Base-by-base conservation (phyloP, 495 filamentous ascomycete species). In the Lophium mytilinum region DNA sequence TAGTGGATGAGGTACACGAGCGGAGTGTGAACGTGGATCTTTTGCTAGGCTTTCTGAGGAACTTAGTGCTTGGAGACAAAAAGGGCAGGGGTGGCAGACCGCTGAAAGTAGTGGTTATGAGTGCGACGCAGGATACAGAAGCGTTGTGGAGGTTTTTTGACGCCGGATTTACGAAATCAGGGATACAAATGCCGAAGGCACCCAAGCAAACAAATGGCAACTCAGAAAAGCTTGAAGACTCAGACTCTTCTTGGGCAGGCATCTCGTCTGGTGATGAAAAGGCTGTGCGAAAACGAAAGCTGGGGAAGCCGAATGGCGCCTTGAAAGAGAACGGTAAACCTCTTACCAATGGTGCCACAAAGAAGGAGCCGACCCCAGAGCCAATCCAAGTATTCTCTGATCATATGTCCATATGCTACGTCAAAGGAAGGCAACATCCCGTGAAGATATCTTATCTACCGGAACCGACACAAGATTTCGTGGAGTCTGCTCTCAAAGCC, bases 1-100 rank as follows among this genome's bases (percentile, higher is more conserved):
- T 97, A 48, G 88, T 99, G 9, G 94, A 99, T 73, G 94, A 99
- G 66, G 90, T 97, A 3, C 94, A 99, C 72, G 94, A 99, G 72
- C 79, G 94, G 53, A 94, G 92, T 53, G 81, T 95, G n/a, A 95
- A 96, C 65, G 92, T 96, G 14, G 94, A 99, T 75, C 71, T 97
- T 48, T 73, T 94, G 0, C 75, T 89, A 49, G 94, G 94, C 0
- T 97, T 99, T 62, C 70, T 97, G 58, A 88, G 84, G 66, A 85
- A 86, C 56, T 75, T 95, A 33, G 68, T 89, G 0, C 71, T 73
- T 33, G 81, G 83, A 4, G 71, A 71, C 12, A 75, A 78, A 37
- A 58, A 64, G 41, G 49, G 56, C 52, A 9, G 42, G 47, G 14
- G 71, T 76, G 54, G 86, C 80, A 18, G 77, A 41, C 81, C 86